Base-by-base conservation (phyloP, 306 rosid genomes). In the Purshia tridentata region DNA sequence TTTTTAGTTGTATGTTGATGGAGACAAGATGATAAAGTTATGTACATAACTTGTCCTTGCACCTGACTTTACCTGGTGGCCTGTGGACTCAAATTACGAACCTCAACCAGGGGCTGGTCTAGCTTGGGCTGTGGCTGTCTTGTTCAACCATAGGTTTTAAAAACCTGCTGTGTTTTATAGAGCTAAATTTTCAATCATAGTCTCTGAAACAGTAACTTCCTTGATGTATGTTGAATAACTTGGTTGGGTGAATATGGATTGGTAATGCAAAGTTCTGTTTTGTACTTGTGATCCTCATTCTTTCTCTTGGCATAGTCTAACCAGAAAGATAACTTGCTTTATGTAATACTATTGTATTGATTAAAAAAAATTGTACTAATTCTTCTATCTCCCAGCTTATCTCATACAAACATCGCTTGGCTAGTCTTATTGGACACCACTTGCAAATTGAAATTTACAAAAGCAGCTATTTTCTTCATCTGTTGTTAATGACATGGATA, bases 61-160 rank as follows among this genome's bases (percentile, higher is more conserved):
- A 67, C 65, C 45, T 45, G 44, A 19, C 75, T 56, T 23, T 55
- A 13, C 44, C 45, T 56, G 42, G 55, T 44, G 37, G 22, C 75
- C 18, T 42, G 4, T 48, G 75, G 66, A 11, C 49, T 57, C 6
- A 29, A 57, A 12, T 41, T 20, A 61, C 6, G 53, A 42, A 49
- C 46, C 46, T 67, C 3, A 51, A n/a, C 37, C 18, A 15, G 39
- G 16, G 35, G 29, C 8, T 23, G 16, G 72, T 16, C 47, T 9
- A n/a, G 48, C n/a, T 35, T 68, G 46, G 48, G 42, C 35, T 50
- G 46, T 48, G 48, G 41, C 15, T 12, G 20, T 56, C 55, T 20
- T 71, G 44, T 40, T 52, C 50, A 40, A n/a, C n/a, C 62, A 6
- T 53, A 52, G 14, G 73, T 40, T 57, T 44, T 9, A 22, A 19